Percentiles rank a stretch among this genome's conserved stretches.
phyloP scores from a whole-genome alignment of 2,329 filamentous ascomycete species.

The Simplicillium aogashimaense region DNA sequence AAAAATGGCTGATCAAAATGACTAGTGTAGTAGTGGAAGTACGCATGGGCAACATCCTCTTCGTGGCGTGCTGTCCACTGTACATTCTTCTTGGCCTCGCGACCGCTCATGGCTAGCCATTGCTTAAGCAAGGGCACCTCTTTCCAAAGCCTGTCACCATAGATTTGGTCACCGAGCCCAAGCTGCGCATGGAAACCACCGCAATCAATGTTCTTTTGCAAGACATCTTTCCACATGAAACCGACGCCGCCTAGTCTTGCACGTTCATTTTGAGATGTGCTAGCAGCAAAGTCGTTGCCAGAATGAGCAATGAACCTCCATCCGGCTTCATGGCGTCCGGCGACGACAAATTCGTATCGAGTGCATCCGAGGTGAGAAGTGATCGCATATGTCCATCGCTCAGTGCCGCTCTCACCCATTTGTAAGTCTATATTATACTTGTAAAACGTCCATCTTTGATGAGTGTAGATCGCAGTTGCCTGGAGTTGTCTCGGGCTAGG shows the following conservation, averaged over 20 bases:
- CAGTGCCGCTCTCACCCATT: conserved; percentile 75
- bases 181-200: conserved; percentile 93
- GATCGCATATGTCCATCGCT: conserved; percentile 95
- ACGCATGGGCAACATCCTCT: conserved; percentile 90
- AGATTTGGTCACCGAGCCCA: conserved; percentile 88
- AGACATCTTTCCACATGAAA: conserved; percentile 98
- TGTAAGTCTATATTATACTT: conserved; percentile 84
- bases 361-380: conserved; percentile 96
- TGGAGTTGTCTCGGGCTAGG: conserved; percentile 85
- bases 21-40: conserved; percentile 98
- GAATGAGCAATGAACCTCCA: conserved; percentile 97
- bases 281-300: conserved; percentile 88
- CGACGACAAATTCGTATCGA: conserved; percentile 94
- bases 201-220: conserved; percentile 94
- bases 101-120: conserved; percentile 87
- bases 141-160: conserved; percentile 91
- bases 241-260: conserved; percentile 79
- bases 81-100: conserved; percentile 83
- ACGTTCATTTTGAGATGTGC: conserved; percentile 78
- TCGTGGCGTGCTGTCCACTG: conserved; percentile 91
- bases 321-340: conserved; percentile 77
- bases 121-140: conserved; percentile 89
- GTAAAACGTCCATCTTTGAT: conserved; percentile 93
- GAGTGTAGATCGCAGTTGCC: conserved; percentile 71
- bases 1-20: conserved; percentile 96